phyloP scores from a whole-genome alignment of 768 basidiomycete genomes.

The Tremella yokohamensis region DNA sequence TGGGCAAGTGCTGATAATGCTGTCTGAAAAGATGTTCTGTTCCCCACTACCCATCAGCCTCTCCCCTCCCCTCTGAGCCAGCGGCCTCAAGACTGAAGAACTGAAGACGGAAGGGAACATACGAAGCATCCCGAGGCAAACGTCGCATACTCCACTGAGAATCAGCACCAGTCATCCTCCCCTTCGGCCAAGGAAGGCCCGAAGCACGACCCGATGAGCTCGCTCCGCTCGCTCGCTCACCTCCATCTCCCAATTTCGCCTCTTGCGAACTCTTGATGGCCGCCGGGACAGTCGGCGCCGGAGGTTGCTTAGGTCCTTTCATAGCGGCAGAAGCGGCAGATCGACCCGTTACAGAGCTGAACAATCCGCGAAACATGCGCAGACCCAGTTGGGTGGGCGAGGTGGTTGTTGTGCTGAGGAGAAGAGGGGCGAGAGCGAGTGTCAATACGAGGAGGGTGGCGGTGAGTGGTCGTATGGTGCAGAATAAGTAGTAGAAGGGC shows the following conservation, averaged over 20 bases:
- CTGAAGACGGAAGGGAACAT: conserved; percentile 17
- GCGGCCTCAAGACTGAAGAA: no score
- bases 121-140: conserved; percentile 51
- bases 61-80: background rate
- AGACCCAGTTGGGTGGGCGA: background rate
- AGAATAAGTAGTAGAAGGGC: no score
- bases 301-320: conserved; percentile 37
- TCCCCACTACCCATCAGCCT: conserved; percentile 41
- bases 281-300: conserved; percentile 47
- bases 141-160: conserved; percentile 48
- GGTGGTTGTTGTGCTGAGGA: no score
- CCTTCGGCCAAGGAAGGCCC: no score
- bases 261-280: conserved; percentile 44
- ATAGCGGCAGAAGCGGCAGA: background rate
- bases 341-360: conserved; percentile 10
- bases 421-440: background rate
- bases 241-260: conserved; percentile 33
- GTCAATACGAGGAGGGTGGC: no score
- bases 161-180: conserved; percentile 4
- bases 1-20: conserved; percentile 46
- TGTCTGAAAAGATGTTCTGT: conserved; percentile 49
- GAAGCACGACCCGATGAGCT: conserved; percentile 15
- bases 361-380: conserved; percentile 15
- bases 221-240: no score
- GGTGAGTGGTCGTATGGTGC: no score